Conservation (phyloP, 2,329 filamentous ascomycete species). For the Balansia obtecta region DNA sequence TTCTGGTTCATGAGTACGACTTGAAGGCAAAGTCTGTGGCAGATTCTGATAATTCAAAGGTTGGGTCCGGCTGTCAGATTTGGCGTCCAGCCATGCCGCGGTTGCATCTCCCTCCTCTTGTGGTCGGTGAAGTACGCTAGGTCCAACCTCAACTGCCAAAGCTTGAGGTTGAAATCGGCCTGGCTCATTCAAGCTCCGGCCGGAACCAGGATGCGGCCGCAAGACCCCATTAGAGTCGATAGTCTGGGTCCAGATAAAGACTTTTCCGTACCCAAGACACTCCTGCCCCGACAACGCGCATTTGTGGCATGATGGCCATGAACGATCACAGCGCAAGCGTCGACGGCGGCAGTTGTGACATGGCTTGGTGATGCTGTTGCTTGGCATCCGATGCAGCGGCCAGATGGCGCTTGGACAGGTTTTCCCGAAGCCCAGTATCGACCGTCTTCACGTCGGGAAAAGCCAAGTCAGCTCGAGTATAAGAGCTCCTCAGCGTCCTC, state of each 20-base stretch:
- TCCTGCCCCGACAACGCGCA: slow-evolving; percentile 41
- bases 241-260: slow-evolving; percentile 46
- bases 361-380: slow-evolving; percentile 27
- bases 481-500: not conserved
- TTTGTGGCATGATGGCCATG: slow-evolving; percentile 46
- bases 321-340: slow-evolving; percentile 50
- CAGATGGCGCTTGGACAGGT: not conserved
- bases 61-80: not conserved
- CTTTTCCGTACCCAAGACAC: slow-evolving; percentile 49
- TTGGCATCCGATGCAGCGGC: slow-evolving; percentile 15
- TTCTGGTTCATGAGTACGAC: not conserved
- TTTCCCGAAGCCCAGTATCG: not conserved
- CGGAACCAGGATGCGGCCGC: slow-evolving; percentile 18
- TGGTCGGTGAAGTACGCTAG: not conserved
- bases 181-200: slow-evolving; percentile 2
- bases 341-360: slow-evolving; percentile 52
- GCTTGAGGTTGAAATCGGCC: not conserved
- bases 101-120: not conserved
- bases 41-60: not conserved
- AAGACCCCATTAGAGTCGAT: slow-evolving; percentile 37
- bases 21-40: not conserved
- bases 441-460: not conserved
- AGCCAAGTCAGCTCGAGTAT: not conserved
- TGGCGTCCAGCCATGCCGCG: not conserved
- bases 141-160: not conserved